Evolutionary conservation across 805 yeast genomes (phyloP).

Genomic region (Hanseniaspora lindneri): DNA sequence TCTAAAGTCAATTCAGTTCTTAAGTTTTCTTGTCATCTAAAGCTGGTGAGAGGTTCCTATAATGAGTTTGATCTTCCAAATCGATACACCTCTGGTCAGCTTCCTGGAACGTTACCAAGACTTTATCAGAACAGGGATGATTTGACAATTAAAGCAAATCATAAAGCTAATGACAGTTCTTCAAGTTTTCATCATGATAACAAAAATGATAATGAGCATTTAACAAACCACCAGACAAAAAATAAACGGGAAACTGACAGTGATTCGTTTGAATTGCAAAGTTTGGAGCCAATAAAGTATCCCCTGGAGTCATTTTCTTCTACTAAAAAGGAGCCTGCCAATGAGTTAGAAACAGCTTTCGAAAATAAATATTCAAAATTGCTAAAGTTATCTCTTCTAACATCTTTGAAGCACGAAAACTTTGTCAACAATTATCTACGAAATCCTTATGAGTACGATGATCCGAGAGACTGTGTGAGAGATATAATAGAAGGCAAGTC

Average conservation of each 20-base stretch:
- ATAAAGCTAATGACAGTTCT: too few species aligned
- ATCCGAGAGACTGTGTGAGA: constrained; percentile 60
- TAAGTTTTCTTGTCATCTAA: constrained; percentile 45
- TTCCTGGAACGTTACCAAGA: constrained; percentile 20
- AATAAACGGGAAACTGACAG: too few species aligned
- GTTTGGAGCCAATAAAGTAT: too few species aligned
- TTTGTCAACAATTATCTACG: constrained; percentile 2
- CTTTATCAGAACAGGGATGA: constrained; percentile 11
- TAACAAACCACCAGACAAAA: too few species aligned
- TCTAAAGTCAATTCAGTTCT: constrained; percentile 77
- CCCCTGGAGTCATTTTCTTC: too few species aligned
- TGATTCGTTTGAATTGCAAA: too few species aligned
- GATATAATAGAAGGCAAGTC: constrained; percentile 64
- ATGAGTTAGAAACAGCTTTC: not conserved
- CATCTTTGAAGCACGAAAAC: constrained; percentile 7
- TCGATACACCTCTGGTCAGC: constrained; percentile 21
- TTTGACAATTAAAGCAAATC: too few species aligned
- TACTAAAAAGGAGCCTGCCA: too few species aligned
- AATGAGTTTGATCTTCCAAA: constrained; percentile 24
- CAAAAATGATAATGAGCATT: too few species aligned
- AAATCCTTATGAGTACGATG: constrained; percentile 18
- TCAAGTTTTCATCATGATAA: too few species aligned
- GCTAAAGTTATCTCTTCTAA: not conserved
- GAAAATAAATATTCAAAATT: too few species aligned
- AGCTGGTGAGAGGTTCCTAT: constrained; percentile 31